Conservation (phyloP, 2,329 filamentous ascomycete genomes). For the Aotearoamyces nothofagi region DNA sequence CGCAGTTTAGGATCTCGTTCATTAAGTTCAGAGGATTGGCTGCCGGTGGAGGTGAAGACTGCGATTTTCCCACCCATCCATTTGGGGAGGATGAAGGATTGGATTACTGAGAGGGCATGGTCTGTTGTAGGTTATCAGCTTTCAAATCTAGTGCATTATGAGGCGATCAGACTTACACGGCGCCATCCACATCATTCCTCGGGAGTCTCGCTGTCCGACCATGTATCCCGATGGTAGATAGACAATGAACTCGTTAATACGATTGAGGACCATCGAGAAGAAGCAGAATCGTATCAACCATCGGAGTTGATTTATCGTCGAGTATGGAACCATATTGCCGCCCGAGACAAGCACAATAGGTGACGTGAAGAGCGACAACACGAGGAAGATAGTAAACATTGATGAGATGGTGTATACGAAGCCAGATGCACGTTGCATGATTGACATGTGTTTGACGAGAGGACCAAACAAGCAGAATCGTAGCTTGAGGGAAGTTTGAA, state of each 20-base stretch:
- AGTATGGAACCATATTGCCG: slow-evolving; percentile 37
- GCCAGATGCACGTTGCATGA: slow-evolving; percentile 39
- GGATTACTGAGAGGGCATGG: too few relatives aligned
- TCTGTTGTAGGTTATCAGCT: too few relatives aligned
- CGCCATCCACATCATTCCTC: slow-evolving; percentile 44
- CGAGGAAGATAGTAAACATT: slow-evolving; percentile 36
- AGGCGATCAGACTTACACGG: too few relatives aligned
- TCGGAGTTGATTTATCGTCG: slow-evolving; percentile 32
- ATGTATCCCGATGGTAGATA: slow-evolving; percentile 41
- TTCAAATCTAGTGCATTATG: too few relatives aligned
- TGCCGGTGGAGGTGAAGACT: slow-evolving; percentile 46
- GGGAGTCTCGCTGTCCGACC: slow-evolving; percentile 36
- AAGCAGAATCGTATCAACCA: slow-evolving; percentile 40
- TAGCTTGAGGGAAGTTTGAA: slow-evolving; percentile 41
- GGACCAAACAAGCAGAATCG: slow-evolving; percentile 40
- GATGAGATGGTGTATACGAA: slow-evolving; percentile 37
- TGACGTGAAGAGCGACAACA: slow-evolving; percentile 36
- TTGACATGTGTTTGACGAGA: slow-evolving; percentile 32
- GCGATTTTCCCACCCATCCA: slow-evolving; percentile 41
- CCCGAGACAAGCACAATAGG: slow-evolving; percentile 39
- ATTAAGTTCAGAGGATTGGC: slow-evolving; percentile 36
- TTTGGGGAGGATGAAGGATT: slow-evolving; percentile 40
- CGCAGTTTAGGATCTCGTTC: slow-evolving; percentile 37
- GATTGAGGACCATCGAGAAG: slow-evolving; percentile 31
- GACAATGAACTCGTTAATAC: slow-evolving; percentile 36